These are phyloP conservation scores for Biscogniauxia mediterranea DNA, from an alignment of 2,329 filamentous ascomycete species.

Conservation along the genomic window DNA sequence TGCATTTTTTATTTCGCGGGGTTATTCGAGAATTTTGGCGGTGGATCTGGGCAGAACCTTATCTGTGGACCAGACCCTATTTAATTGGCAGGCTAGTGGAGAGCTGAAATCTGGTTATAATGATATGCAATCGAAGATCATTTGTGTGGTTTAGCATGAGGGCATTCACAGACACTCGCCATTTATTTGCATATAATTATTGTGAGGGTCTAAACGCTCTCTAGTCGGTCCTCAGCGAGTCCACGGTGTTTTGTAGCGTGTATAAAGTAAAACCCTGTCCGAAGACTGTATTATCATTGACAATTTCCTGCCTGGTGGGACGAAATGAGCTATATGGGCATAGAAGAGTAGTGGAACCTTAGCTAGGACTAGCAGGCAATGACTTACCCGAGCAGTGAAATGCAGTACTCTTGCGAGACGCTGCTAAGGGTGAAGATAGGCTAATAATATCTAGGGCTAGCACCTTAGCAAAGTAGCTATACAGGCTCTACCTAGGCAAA, in stretches of 20 bases:
- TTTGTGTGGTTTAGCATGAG: no score
- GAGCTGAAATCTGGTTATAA: background rate
- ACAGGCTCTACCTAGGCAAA: background rate
- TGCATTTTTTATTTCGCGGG: background rate
- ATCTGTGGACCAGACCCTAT: background rate
- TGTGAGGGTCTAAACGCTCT: no score
- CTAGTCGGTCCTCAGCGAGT: no score
- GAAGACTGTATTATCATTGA: no score
- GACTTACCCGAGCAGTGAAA: background rate
- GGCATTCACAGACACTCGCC: background rate
- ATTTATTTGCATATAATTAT: no score
- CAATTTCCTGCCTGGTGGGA: background rate
- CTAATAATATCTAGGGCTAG: background rate
- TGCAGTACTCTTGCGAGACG: background rate
- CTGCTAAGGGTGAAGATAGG: background rate
- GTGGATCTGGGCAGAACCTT: background rate
- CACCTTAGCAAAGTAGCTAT: background rate
- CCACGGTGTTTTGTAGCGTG: no score
- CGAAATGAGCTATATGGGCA: background rate
- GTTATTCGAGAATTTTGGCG: background rate
- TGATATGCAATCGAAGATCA: background rate
- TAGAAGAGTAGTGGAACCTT: background rate
- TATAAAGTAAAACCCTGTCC: no score
- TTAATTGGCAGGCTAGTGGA: background rate
- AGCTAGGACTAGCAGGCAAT: background rate